Percentiles rank a stretch among this genome's conserved stretches.
phyloP scores from a whole-genome alignment of 768 basidiomycete species.

The Collybiopsis luxurians region DNA sequence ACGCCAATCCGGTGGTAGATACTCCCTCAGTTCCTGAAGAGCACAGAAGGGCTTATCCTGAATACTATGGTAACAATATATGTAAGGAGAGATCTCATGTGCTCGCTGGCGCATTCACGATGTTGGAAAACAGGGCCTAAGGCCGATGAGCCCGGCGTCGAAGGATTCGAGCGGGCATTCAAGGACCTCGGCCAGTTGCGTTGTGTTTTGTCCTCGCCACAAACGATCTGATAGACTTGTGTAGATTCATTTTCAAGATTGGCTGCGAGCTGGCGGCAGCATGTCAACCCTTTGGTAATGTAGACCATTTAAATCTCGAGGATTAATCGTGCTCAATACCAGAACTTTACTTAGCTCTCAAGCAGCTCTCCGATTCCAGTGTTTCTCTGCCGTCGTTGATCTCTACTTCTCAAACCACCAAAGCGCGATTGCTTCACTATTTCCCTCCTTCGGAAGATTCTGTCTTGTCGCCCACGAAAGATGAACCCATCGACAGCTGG shows the following conservation, averaged over 20 bases:
- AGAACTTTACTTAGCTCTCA: constrained; percentile 45
- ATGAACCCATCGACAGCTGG: constrained; percentile 80
- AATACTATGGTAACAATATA: constrained; percentile 88
- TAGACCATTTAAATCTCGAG: not conserved
- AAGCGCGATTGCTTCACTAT: constrained; percentile 95
- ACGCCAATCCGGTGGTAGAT: constrained; percentile 83
- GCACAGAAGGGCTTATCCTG: constrained; percentile 59
- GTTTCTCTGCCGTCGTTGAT: constrained; percentile 74
- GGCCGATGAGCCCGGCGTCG: constrained; percentile 52
- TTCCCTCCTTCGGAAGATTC: constrained; percentile 64
- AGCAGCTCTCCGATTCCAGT: constrained; percentile 62
- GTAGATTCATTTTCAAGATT: constrained; percentile 76
- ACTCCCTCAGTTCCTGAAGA: constrained; percentile 54
- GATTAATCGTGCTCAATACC: not conserved
- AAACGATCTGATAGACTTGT: not conserved
- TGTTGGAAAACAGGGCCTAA: constrained; percentile 54
- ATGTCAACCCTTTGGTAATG: constrained; percentile 85
- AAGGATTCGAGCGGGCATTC: constrained; percentile 86
- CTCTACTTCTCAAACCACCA: constrained; percentile 74
- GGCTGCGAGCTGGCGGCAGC: constrained; percentile 81
- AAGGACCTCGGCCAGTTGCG: constrained; percentile 73
- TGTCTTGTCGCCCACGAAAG: constrained; percentile 33
- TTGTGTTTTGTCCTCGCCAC: not conserved
- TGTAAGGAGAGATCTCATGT: constrained; percentile 46
- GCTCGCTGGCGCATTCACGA: not conserved